phyloP scores from a whole-genome alignment of 106 monocot species.

The Dioscorea zingiberensis region DNA sequence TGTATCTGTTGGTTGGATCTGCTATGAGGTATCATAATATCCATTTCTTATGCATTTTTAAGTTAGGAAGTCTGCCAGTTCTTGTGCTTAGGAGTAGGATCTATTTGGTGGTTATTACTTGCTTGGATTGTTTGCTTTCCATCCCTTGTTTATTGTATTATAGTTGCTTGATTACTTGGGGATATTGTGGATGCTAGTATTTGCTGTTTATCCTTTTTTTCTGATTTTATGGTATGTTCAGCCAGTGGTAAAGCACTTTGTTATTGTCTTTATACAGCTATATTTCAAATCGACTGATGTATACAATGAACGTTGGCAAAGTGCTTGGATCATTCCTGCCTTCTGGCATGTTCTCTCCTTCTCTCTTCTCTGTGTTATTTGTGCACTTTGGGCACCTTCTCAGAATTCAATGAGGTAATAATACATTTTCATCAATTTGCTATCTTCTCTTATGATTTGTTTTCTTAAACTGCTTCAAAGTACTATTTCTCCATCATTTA shows the following conservation, averaged over 20 bases:
- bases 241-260: background rate
- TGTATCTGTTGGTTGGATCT: constrained; percentile 84
- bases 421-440: background rate
- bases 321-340: constrained; percentile 86
- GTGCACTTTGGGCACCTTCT: constrained; percentile 85
- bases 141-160: too few relatives aligned
- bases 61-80: background rate
- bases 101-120: background rate
- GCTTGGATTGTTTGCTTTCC: too few relatives aligned
- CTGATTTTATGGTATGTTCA: background rate
- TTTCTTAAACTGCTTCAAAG: background rate
- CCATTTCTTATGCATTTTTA: too few relatives aligned
- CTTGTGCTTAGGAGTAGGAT: background rate
- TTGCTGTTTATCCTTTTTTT: background rate
- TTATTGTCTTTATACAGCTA: constrained; percentile 42
- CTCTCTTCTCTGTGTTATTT: constrained; percentile 80
- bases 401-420: constrained; percentile 87
- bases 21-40: constrained; percentile 59
- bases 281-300: constrained; percentile 93
- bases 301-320: constrained; percentile 87
- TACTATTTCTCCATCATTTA: too few relatives aligned
- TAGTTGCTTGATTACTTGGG: background rate
- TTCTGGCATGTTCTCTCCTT: constrained; percentile 92
- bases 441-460: background rate
- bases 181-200: background rate